Base-by-base conservation (phyloP, 176 grass and related monocot genomes). In the Poa annua region DNA sequence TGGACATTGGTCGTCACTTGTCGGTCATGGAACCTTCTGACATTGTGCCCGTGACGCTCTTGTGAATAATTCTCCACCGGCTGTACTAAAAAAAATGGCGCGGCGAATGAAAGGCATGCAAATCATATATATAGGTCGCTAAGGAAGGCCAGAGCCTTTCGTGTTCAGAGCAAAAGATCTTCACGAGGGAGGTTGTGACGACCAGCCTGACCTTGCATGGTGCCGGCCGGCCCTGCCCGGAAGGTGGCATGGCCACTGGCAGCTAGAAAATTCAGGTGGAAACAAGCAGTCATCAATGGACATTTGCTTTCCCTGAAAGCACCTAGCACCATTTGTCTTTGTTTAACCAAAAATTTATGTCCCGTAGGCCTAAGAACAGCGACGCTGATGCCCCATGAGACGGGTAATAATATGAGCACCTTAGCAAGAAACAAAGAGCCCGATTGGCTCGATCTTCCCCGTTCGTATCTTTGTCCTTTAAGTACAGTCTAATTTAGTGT, bases 281-380 rank as follows among this genome's bases (percentile, higher is more conserved):
- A 75, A 55, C 67, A 71, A 57, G 49, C n/a, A 11, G 22, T 29
- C 56, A 45, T 44, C 39, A 77, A 59, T 25, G 14, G 55, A 62
- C 17, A 29, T 50, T 78, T 69, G 74, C 50, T 85, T 85, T 78
- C 63, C 51, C 54, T 78, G 32, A 39, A 32, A 78, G 41, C 33
- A 33, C 10, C 62, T 6, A 33, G 53, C 39, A 45, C 45, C 39
- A 72, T 62, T 71, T 88, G 42, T 83, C 76, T 66, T 41, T 65
- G 38, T 68, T 88, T 60, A 68, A 75, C 55, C 72, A 84, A 74
- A 35, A 73, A 1, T 15, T 6, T 7, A 55, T 12, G 41, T 7
- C 6, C 36, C 17, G 47, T 65, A 83, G 80, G 80, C 17, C 57
- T 57, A 21, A 66, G 44, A 16, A 3, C 49, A 67, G 16, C 20